phyloP scores from a whole-genome alignment of 257 asterid species.

The Solanum okadae region DNA sequence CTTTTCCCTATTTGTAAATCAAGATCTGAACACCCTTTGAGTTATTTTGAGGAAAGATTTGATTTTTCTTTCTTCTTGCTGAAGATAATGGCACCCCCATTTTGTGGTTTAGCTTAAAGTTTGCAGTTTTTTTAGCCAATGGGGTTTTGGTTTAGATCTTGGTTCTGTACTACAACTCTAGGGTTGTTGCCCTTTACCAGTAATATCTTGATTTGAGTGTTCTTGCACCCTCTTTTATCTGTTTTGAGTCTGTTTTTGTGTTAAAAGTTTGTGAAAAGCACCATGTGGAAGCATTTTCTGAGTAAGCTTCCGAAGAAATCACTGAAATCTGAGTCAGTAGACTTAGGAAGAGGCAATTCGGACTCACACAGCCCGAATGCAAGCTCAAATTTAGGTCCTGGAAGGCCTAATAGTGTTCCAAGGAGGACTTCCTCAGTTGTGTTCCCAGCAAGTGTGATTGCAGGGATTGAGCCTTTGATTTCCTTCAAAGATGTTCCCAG shows the following conservation, averaged over 20 bases:
- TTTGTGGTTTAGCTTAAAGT: neutral
- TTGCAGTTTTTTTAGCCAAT: neutral
- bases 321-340: conserved; percentile 31
- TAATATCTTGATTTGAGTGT: neutral
- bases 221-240: too few relatives aligned
- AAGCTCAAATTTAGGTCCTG: conserved; percentile 16
- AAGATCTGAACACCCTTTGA: neutral
- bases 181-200: conserved; percentile 5
- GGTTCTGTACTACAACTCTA: neutral
- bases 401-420: conserved; percentile 17
- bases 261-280: conserved; percentile 1
- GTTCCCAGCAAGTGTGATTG: conserved; percentile 52
- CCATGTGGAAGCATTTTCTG: conserved; percentile 77
- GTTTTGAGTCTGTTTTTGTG: neutral
- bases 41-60: neutral
- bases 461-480: conserved; percentile 77
- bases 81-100: neutral
- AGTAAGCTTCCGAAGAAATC: conserved; percentile 62
- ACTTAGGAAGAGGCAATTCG: conserved; percentile 21
- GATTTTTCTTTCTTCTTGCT: neutral
- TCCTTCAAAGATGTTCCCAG: conserved; percentile 67
- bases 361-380: conserved; percentile 8
- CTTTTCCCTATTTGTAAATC: neutral
- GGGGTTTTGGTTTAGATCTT: conserved; percentile 3
- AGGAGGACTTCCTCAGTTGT: conserved; percentile 52